Conservation (phyloP, 2,329 filamentous ascomycete species). For the Ilyonectria sp. region DNA sequence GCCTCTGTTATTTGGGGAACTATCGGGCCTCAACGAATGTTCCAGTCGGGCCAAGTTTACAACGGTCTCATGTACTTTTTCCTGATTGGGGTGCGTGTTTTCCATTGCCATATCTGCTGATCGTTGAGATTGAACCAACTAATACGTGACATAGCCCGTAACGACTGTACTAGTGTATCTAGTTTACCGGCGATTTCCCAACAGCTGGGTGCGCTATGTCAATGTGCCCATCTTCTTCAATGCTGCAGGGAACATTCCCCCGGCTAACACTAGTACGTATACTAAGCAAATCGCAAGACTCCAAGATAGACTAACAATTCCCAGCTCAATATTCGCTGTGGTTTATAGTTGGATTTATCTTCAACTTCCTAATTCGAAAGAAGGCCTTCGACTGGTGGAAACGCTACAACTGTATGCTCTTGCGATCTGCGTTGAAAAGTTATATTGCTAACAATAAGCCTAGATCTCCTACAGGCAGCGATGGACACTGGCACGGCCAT, state of each 20-base stretch:
- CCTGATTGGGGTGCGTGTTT: conserved; percentile 21
- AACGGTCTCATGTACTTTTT: conserved; percentile 28
- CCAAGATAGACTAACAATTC: neutral
- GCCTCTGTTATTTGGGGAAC: conserved; percentile 29
- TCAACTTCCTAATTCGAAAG: conserved; percentile 26
- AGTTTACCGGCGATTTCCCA: conserved; percentile 19
- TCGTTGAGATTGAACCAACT: neutral
- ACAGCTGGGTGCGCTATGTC: conserved; percentile 26
- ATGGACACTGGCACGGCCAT: conserved; percentile 29
- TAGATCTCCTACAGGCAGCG: conserved; percentile 18
- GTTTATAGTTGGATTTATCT: conserved; percentile 27
- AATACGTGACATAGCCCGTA: neutral
- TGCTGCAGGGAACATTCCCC: conserved; percentile 28
- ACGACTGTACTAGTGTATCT: conserved; percentile 19
- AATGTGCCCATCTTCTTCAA: conserved; percentile 32
- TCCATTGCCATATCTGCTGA: neutral
- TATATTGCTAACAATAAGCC: neutral
- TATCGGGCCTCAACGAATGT: conserved; percentile 29
- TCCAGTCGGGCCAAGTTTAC: conserved; percentile 24
- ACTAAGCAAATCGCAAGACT: rapidly evolving
- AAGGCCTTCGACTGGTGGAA: conserved; percentile 29
- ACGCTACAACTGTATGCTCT: conserved; percentile 24
- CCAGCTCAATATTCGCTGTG: conserved; percentile 28
- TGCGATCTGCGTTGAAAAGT: neutral
- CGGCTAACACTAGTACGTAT: conserved; percentile 17